Evolutionary conservation across 768 basidiomycete species (phyloP).

Genomic region (Termitomyces sp.): DNA sequence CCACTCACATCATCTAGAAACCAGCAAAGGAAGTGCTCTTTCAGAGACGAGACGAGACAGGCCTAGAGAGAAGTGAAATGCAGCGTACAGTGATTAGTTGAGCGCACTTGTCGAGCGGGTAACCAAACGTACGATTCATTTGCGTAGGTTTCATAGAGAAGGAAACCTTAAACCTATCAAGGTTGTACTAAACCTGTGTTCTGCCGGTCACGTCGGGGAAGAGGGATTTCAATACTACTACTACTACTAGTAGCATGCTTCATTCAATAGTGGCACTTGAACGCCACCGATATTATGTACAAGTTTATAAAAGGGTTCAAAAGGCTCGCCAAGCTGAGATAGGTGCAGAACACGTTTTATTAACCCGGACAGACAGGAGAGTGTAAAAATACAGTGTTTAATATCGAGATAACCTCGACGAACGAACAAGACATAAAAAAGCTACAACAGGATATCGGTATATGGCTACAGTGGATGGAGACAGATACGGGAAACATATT

Average conservation of each 20-base stretch:
- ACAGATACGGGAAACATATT: neutral
- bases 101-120: neutral
- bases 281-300: neutral
- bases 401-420: neutral
- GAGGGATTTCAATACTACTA: neutral
- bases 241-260: neutral
- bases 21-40: neutral
- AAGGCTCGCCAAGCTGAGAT: neutral
- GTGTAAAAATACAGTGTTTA: neutral
- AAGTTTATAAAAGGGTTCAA: too few relatives aligned
- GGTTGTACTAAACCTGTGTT: neutral
- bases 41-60: neutral
- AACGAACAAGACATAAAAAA: neutral
- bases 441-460: slow-evolving; percentile 9
- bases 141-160: neutral
- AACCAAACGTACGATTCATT: neutral
- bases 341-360: neutral
- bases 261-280: neutral
- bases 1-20: neutral
- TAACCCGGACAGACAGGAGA: neutral
- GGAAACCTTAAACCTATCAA: neutral
- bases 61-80: neutral
- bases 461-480: slow-evolving; percentile 8
- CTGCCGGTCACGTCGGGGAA: too few relatives aligned
- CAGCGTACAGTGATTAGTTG: neutral